Conservation (phyloP, 108 stramenopile species). For the Pseudonitzschia delicatissima region DNA sequence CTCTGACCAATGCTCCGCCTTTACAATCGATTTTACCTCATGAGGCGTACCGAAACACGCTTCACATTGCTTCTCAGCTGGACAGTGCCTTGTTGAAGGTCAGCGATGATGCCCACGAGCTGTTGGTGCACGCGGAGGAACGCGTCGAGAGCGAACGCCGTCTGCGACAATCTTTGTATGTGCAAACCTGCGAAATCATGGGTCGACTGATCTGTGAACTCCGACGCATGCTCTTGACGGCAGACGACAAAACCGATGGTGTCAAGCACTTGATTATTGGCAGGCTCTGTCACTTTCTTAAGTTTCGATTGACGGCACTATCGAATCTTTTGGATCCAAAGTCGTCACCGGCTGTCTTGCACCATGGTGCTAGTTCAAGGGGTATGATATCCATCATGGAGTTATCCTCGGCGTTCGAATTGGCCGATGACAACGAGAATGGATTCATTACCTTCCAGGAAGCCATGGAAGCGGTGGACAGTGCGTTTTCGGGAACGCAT, state of each 20-base stretch:
- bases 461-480: slow-evolving; percentile 87
- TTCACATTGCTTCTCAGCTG: slow-evolving; percentile 77
- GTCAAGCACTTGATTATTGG: slow-evolving; percentile 80
- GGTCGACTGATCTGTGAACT: slow-evolving; percentile 82
- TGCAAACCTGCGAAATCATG: slow-evolving; percentile 91
- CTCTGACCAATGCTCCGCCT: slow-evolving; percentile 80
- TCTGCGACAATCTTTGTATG: slow-evolving; percentile 78
- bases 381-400: slow-evolving; percentile 85
- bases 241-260: slow-evolving; percentile 48
- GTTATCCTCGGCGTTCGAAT: slow-evolving; percentile 76
- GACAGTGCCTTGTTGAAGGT: slow-evolving; percentile 68
- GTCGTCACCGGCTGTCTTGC: slow-evolving; percentile 65
- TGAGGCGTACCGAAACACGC: slow-evolving; percentile 85
- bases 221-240: slow-evolving; percentile 58
- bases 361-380: slow-evolving; percentile 18
- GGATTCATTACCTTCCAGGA: slow-evolving; percentile 84
- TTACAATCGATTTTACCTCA: slow-evolving; percentile 69
- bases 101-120: slow-evolving; percentile 84
- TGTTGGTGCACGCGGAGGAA: slow-evolving; percentile 88
- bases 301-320: slow-evolving; percentile 76
- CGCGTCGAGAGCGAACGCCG: slow-evolving; percentile 81
- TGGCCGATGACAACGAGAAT: slow-evolving; percentile 87
- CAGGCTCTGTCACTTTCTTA: slow-evolving; percentile 77
- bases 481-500: slow-evolving; percentile 85
- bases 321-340: slow-evolving; percentile 75